Conservation (phyloP, 78 protist species). For the Tieghemostelium lacteum region DNA sequence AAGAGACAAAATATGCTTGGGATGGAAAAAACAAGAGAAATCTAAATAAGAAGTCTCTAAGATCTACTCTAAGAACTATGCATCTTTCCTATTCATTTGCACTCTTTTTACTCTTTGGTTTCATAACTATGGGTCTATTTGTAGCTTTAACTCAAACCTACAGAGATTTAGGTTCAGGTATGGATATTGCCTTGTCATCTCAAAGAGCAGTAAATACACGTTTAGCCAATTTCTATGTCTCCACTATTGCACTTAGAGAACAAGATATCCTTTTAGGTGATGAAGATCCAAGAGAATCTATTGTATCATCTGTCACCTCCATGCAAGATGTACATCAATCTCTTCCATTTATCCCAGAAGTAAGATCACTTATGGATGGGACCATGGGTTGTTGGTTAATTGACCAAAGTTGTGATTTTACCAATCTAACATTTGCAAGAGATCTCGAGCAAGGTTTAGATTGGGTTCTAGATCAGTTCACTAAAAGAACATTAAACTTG, state of each 20-base stretch:
- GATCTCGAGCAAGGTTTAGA: constrained; percentile 37
- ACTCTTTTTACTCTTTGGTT: constrained; percentile 27
- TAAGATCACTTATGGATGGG: constrained; percentile 62
- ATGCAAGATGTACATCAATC: constrained; percentile 46
- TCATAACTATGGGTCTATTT: constrained; percentile 58
- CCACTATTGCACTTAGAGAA: background rate
- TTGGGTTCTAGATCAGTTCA: constrained; percentile 27
- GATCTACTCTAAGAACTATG: constrained; percentile 3
- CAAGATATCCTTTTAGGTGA: background rate
- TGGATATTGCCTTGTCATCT: background rate
- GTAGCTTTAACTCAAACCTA: constrained; percentile 6
- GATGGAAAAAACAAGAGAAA: constrained; percentile 64
- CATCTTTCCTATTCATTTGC: constrained; percentile 37
- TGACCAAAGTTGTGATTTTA: background rate
- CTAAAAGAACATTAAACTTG: background rate
- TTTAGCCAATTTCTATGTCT: background rate
- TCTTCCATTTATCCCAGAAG: background rate
- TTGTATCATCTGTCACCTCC: background rate
- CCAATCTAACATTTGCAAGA: background rate
- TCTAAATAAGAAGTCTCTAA: constrained; percentile 40
- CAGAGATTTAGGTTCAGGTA: constrained; percentile 11
- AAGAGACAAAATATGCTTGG: constrained; percentile 20
- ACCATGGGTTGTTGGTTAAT: constrained; percentile 23
- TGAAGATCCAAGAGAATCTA: background rate
- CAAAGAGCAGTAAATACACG: constrained; percentile 25